These are phyloP conservation scores for Lupinus albus DNA, from an alignment of 306 rosid genomes.

Conservation along the genomic window DNA sequence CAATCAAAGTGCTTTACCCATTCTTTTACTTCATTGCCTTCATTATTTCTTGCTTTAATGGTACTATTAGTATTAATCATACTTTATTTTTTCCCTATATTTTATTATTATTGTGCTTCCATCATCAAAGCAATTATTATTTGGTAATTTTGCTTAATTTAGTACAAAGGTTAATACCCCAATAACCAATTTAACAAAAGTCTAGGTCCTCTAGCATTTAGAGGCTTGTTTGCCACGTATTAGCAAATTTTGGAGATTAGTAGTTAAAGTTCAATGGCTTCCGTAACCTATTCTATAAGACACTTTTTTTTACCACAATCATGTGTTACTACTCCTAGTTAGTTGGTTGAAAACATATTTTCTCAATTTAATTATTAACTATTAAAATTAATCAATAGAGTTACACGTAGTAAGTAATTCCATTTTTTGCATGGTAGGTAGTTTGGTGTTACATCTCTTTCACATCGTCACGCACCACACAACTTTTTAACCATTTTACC, in stretches of 20 bases:
- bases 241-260: conserved; percentile 36
- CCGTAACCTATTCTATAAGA: conserved; percentile 31
- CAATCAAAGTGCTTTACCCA: conserved; percentile 58
- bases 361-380: no score
- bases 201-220: conserved; percentile 41
- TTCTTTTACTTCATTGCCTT: conserved; percentile 51
- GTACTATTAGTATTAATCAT: conserved; percentile 57
- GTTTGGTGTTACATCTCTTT: conserved; percentile 50
- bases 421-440: conserved; percentile 33
- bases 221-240: conserved; percentile 38
- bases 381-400: no score
- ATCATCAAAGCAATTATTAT: conserved; percentile 54
- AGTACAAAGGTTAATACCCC: conserved; percentile 46
- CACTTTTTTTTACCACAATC: neutral
- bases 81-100: conserved; percentile 37
- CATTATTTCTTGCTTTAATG: conserved; percentile 63
- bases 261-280: conserved; percentile 37
- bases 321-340: no score
- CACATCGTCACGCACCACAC: conserved; percentile 34
- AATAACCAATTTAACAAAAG: conserved; percentile 38
- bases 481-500: conserved; percentile 24
- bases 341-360: no score
- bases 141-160: conserved; percentile 45
- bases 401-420: no score
- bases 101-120: conserved; percentile 48